Percentiles rank a stretch among this genome's conserved stretches.
These are phyloP conservation scores for Trifolium pratense DNA, from an alignment of 306 rosid species.

Conservation along the genomic window DNA sequence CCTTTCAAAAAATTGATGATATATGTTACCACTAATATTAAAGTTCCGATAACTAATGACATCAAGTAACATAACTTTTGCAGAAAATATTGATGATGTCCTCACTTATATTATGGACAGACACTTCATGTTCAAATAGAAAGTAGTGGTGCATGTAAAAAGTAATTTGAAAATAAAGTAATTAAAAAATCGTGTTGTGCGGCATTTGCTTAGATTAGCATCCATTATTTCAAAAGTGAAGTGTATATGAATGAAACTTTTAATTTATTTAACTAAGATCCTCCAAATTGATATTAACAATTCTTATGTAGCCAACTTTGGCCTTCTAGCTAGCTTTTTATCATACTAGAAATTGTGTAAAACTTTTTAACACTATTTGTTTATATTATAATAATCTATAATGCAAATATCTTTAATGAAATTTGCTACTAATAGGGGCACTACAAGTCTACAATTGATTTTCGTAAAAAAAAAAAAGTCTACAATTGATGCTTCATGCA, in stretches of 20 bases:
- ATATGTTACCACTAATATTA: no score
- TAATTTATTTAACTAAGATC: not conserved
- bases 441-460: not conserved
- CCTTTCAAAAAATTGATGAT: no score
- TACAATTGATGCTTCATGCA: not conserved
- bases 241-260: not conserved
- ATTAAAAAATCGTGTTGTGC: not conserved
- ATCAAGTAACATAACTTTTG: no score
- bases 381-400: no score
- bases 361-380: no score
- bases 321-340: slow-evolving; percentile 2
- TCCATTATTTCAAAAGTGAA: slow-evolving; percentile 9
- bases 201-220: slow-evolving; percentile 13
- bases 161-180: not conserved
- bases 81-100: no score
- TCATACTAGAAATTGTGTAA: not conserved
- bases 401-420: no score
- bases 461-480: no score
- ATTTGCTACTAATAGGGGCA: not conserved
- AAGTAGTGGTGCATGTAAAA: not conserved
- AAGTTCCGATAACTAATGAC: no score
- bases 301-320: slow-evolving; percentile 2
- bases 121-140: no score
- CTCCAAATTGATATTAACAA: not conserved
- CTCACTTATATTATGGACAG: no score